A percentile compares a stretch with the other conserved stretches of the same genome.
These are phyloP conservation scores for Hymenoscyphus fructigenus DNA, from an alignment of 2,329 filamentous ascomycete species.

Conservation along the genomic window DNA sequence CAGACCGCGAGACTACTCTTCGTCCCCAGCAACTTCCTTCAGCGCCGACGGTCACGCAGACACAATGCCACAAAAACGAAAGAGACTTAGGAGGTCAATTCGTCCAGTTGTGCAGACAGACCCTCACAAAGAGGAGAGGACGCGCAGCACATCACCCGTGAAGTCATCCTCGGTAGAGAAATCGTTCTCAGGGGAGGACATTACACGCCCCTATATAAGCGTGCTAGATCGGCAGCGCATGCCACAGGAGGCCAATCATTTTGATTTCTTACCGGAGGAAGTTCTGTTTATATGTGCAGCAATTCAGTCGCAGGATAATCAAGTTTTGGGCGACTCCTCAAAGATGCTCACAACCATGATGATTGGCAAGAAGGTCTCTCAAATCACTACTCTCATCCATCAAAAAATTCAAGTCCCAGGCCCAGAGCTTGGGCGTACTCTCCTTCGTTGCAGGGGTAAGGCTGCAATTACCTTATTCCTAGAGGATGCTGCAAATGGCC, in stretches of 20 bases:
- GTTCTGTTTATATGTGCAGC: conserved; percentile 10
- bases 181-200: background rate
- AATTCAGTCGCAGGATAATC: background rate
- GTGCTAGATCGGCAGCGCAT: background rate
- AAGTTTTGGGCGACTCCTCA: background rate
- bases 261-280: conserved; percentile 25
- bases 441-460: conserved; percentile 54
- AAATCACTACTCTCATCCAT: conserved; percentile 4
- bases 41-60: conserved; percentile 13
- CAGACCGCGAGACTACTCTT: conserved; percentile 13
- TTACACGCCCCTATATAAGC: background rate
- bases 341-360: conserved; percentile 10
- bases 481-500: conserved; percentile 20
- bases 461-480: conserved; percentile 22
- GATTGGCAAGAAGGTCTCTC: conserved; percentile 7
- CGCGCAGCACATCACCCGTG: background rate
- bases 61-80: background rate
- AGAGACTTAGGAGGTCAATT: background rate
- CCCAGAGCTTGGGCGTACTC: conserved; percentile 47
- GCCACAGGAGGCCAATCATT: conserved; percentile 7
- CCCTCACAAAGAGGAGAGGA: background rate
- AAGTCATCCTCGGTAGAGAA: background rate
- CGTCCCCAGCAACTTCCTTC: conserved; percentile 17
- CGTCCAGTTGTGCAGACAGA: background rate
- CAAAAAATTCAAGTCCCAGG: conserved; percentile 10